Conservation (phyloP, 2,329 filamentous ascomycete genomes). For the Ophiocordyceps robertsii region DNA sequence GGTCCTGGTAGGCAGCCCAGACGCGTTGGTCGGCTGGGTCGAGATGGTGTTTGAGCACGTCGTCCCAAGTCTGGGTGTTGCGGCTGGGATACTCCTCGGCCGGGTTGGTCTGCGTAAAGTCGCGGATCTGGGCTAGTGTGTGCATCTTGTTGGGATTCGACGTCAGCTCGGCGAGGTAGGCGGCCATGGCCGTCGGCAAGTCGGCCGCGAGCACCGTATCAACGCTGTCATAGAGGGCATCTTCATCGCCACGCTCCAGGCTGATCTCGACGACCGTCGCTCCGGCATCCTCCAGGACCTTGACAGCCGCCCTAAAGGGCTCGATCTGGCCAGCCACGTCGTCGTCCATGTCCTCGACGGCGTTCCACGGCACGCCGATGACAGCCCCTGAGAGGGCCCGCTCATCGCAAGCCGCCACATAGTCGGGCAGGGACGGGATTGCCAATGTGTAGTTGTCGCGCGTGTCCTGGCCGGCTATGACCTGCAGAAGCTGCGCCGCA, state of each 20-base stretch:
- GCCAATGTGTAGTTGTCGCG: constrained; percentile 44
- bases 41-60: constrained; percentile 30
- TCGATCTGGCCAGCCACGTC: constrained; percentile 9
- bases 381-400: constrained; percentile 40
- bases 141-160: constrained; percentile 40
- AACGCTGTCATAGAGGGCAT: constrained; percentile 1
- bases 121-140: constrained; percentile 33
- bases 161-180: constrained; percentile 41
- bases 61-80: constrained; percentile 44
- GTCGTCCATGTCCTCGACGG: constrained; percentile 32
- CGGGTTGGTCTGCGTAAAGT: constrained; percentile 38
- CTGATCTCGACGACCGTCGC: constrained; percentile 46
- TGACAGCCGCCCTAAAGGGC: constrained; percentile 40
- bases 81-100: constrained; percentile 45
- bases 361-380: constrained; percentile 50
- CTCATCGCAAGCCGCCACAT: constrained; percentile 41
- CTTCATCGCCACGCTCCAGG: constrained; percentile 5
- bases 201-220: constrained; percentile 40
- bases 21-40: constrained; percentile 43
- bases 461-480: constrained; percentile 45
- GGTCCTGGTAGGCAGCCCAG: constrained; percentile 30
- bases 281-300: constrained; percentile 36
- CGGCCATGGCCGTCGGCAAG: constrained; percentile 39
- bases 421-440: constrained; percentile 37
- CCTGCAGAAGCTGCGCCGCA: constrained; percentile 44